Base-by-base conservation (phyloP, 371 early-diverging fungal genomes). In the Rhizopus arrhizus region DNA sequence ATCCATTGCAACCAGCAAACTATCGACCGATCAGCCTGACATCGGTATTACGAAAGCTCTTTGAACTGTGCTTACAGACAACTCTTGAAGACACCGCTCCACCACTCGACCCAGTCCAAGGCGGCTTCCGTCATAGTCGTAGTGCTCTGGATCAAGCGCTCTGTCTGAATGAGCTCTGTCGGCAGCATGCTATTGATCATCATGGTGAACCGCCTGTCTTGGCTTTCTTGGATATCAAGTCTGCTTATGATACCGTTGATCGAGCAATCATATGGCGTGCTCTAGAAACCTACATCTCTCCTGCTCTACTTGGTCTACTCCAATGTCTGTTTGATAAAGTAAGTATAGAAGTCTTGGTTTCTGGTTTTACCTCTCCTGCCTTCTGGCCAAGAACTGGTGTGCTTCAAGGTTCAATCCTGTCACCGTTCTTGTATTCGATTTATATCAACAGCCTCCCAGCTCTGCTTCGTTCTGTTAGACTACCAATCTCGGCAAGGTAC, bases 131-230 rank as follows among this genome's bases (percentile, higher is more conserved):
- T 3, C 31, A 49, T 9, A 40, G 47, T 2, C 61, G 70, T 4
- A 54, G 73, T 58, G 55, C 71, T 8, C 45, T 74, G 0, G 74
- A 70, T 16, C 74, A 72, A 57, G 69, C 73, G 0, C 43, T 69
- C 0, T 65, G 65, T 53, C 61, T 71, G 0, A 11, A 55, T 32
- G 55, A 55, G 40, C 31, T 55, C 13, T 55, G 55, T 15, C 55
- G 42, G 2, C 55, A 55, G 12, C 55, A 57, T 29, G 33, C 48
- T 38, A 11, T 38, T 10, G 58, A 48, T 13, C 49, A 57, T 33
- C n/a, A 32, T 12, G 58, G 58, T 35, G 47, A 47, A 29, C 49
- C 54, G 0, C 62, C 68, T 2, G 55, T 54, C 5, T 49, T 61
- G 0, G 54, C 59, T 9, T 68, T 68, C 38, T 36, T 68, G 8